Conservation (phyloP, 352 stramenopile genomes). For the Phytopythium helicoides region DNA sequence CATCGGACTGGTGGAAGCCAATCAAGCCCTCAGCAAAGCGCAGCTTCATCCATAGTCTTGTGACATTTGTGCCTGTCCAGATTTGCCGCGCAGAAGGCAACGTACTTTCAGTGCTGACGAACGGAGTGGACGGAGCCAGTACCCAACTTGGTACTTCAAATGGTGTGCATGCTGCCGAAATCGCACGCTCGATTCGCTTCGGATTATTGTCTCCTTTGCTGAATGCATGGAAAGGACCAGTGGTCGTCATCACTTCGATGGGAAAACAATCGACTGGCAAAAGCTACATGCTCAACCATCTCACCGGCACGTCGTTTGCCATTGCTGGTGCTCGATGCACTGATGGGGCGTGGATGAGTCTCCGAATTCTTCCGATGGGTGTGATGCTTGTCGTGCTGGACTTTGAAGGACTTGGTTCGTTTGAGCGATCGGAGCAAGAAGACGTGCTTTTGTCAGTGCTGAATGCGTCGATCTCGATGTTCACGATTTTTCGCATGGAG, state of each 20-base stretch:
- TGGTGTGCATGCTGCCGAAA: conserved; percentile 25
- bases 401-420: conserved; percentile 73
- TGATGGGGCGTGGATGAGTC: conserved; percentile 35
- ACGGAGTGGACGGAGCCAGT: conserved; percentile 24
- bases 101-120: conserved; percentile 38
- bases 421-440: conserved; percentile 70
- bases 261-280: conserved; percentile 71
- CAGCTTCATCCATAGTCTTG: conserved; percentile 23
- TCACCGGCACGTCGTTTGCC: conserved; percentile 63
- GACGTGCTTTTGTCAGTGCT: conserved; percentile 73
- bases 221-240: conserved; percentile 25
- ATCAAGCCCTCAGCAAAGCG: background rate
- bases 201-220: conserved; percentile 27
- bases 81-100: conserved; percentile 70
- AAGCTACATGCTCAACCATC: conserved; percentile 74
- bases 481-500: conserved; percentile 74
- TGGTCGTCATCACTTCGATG: conserved; percentile 32
- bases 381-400: conserved; percentile 67
- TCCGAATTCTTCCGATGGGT: conserved; percentile 24
- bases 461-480: conserved; percentile 61
- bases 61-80: conserved; percentile 67
- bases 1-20: background rate
- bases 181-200: conserved; percentile 41
- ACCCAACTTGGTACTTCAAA: conserved; percentile 10
- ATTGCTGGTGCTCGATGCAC: conserved; percentile 37